Evolutionary conservation across 805 yeast genomes (phyloP).

Genomic region (Debaryomyces castellii): DNA sequence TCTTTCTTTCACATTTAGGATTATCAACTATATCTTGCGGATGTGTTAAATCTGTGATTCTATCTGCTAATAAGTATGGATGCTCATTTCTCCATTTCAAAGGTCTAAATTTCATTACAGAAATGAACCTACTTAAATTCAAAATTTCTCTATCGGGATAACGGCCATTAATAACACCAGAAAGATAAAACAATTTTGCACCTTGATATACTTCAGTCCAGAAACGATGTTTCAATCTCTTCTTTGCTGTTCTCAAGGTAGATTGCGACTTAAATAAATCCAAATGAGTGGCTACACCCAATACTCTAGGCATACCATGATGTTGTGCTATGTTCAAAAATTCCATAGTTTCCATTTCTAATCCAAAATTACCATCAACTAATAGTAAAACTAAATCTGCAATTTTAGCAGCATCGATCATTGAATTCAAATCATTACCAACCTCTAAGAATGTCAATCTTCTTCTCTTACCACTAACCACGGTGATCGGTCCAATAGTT

Average conservation of each 20-base stretch:
- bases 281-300: slow-evolving; percentile 93
- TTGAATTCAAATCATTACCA: slow-evolving; percentile 86
- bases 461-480: slow-evolving; percentile 92
- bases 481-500: slow-evolving; percentile 93
- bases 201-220: slow-evolving; percentile 99
- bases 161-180: slow-evolving; percentile 95
- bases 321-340: slow-evolving; percentile 93
- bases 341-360: slow-evolving; percentile 99
- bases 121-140: slow-evolving; percentile 85
- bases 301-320: slow-evolving; percentile 97
- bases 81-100: slow-evolving; percentile 99
- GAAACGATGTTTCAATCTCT: slow-evolving; percentile 86
- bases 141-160: slow-evolving; percentile 96
- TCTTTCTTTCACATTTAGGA: slow-evolving; percentile 81
- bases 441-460: slow-evolving; percentile 92
- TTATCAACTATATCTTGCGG: slow-evolving; percentile 78
- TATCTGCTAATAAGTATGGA: slow-evolving; percentile 87
- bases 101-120: slow-evolving; percentile 99
- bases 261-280: slow-evolving; percentile 90
- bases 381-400: slow-evolving; percentile 88
- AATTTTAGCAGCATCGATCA: slow-evolving; percentile 94
- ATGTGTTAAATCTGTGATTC: slow-evolving; percentile 92
- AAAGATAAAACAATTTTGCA: slow-evolving; percentile 89
- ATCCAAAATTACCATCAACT: slow-evolving; percentile 96
- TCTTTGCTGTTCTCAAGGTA: slow-evolving; percentile 87